Base-by-base conservation (phyloP, 129 eudicot species). In the Helichrysum umbraculigerum region DNA sequence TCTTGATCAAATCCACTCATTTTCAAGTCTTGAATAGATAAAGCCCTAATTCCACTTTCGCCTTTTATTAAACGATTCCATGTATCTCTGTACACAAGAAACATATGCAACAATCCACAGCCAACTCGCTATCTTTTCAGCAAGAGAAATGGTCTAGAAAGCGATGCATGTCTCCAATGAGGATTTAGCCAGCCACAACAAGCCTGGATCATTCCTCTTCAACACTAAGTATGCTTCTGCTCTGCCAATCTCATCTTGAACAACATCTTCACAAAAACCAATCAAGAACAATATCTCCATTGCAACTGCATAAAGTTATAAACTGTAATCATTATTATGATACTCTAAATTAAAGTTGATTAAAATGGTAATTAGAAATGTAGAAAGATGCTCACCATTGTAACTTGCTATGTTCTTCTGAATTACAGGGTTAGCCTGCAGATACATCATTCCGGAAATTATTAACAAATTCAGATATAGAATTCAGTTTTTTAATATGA, bases 151-250 rank as follows among this genome's bases (percentile, higher is more conserved):
- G 12, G 70, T 72, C 75, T 86, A 83, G 75, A 51, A 85, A 52
- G 85, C 82, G 69, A 87, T 82, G 85, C 82, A 68, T 6, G 89
- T 81, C 86, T 93, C 98, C 6, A 93, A 83, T 67, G 91, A 83
- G 35, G 96, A 88, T 80, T 93, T 93, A 64, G 96, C 96, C 42
- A 93, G 85, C 98, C 98, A 93, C 81, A 88, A 72, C 77, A 91
- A 74, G 19, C 93, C 98, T 7, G 96, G 98, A 71, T 93, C 98
- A 66, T 87, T 82, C 72, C 97, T 81, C 81, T 88, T 90, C 76
- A 93, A 76, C 64, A 93, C 85, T 73, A 93, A 76, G 76, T 81
- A 93, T 30, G 86, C 82, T 63, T 93, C 98, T 2, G 66, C 73
- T 70, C 59, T 85, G n/a, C 98, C 96, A 2, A 84, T 80, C 66